A percentile compares a stretch with the other conserved stretches of the same genome.
Evolutionary conservation across 768 basidiomycete species (phyloP).

Genomic region (Pisolithus orientalis): DNA sequence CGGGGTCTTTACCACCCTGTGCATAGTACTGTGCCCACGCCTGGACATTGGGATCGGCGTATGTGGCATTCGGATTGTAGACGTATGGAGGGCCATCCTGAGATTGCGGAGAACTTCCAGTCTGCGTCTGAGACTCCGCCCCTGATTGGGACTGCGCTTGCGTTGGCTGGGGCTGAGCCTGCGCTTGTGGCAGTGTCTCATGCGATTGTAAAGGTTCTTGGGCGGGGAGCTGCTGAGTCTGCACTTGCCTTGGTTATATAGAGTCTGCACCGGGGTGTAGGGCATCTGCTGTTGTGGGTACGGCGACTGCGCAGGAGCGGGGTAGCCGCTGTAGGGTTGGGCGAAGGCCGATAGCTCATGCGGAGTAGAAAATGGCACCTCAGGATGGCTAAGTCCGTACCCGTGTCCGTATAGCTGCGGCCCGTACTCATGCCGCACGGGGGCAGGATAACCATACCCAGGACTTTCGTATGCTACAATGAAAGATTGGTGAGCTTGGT

Average conservation of each 20-base stretch:
- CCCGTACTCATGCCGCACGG: conserved; percentile 27
- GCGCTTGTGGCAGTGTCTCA: not conserved
- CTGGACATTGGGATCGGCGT: conserved; percentile 75
- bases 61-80: conserved; percentile 61
- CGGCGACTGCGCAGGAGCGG: conserved; percentile 6
- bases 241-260: conserved; percentile 2
- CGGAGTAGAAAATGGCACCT: conserved; percentile 18
- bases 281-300: conserved; percentile 8
- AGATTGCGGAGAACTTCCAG: conserved; percentile 11
- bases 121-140: conserved; percentile 23
- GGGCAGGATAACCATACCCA: conserved; percentile 26
- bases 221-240: conserved; percentile 1
- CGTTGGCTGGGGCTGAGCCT: conserved; percentile 22
- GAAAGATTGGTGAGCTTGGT: not conserved
- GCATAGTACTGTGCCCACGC: conserved; percentile 86
- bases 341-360: conserved; percentile 4
- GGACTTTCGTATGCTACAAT: conserved; percentile 47
- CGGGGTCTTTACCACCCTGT: conserved; percentile 65
- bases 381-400: conserved; percentile 22
- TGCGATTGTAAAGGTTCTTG: not conserved
- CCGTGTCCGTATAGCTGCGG: conserved; percentile 40
- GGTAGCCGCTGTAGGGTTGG: conserved; percentile 16
- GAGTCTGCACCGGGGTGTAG: conserved; percentile 5
- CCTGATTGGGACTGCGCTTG: conserved; percentile 31
- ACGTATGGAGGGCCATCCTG: conserved; percentile 40